Conservation (phyloP, 495 filamentous ascomycete species). For the Trypethelium eluteriae region DNA sequence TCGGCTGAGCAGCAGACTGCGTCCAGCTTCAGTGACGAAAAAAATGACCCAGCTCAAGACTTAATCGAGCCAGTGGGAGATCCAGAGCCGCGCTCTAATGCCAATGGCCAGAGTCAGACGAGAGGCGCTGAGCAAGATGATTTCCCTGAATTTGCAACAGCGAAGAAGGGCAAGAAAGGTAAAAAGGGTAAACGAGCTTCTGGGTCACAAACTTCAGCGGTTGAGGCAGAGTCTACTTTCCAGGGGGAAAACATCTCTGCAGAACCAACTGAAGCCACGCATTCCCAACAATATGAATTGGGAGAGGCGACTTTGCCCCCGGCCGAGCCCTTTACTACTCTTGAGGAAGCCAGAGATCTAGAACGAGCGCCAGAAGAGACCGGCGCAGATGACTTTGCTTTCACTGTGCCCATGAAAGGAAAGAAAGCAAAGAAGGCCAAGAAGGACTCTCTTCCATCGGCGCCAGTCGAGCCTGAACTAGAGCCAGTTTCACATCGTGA, state of each 20-base stretch:
- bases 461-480: background rate
- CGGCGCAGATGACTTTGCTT: constrained; percentile 29
- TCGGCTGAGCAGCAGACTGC: constrained; percentile 11
- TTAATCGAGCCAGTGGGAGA: background rate
- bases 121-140: background rate
- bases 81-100: too few relatives aligned
- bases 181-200: constrained; percentile 11
- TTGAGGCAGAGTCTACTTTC: background rate
- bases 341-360: constrained; percentile 3
- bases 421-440: constrained; percentile 40
- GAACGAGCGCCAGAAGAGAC: constrained; percentile 18
- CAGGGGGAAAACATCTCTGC: background rate
- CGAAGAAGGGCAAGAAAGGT: constrained; percentile 14
- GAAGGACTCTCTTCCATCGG: background rate
- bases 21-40: background rate
- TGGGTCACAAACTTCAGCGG: background rate
- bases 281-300: constrained; percentile 17
- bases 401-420: constrained; percentile 41
- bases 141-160: background rate
- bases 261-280: constrained; percentile 12
- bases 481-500: background rate
- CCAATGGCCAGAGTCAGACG: background rate
- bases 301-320: background rate
- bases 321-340: background rate
- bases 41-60: background rate